phyloP scores from a whole-genome alignment of 2,329 filamentous ascomycete species.

The Endoconidiophora polonica region DNA sequence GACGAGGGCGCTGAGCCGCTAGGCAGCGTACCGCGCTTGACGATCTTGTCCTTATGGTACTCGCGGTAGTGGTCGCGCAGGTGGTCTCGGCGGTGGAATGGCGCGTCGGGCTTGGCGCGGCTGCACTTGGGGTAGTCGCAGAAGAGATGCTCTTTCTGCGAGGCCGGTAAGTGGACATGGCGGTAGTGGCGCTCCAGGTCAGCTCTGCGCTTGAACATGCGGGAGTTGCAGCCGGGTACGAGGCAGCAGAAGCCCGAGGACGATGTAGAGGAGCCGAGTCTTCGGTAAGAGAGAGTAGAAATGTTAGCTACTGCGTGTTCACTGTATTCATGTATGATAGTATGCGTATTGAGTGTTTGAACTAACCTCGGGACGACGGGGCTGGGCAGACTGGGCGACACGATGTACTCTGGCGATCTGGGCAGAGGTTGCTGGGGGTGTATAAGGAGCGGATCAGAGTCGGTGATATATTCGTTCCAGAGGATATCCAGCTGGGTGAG shows the following conservation, averaged over 20 bases:
- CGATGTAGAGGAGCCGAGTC: neutral
- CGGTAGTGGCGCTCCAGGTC: constrained; percentile 37
- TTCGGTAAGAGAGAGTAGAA: neutral
- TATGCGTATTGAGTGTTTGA: too few species aligned
- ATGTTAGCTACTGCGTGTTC: neutral
- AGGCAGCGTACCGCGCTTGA: constrained; percentile 25
- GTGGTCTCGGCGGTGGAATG: constrained; percentile 39
- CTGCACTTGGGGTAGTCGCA: constrained; percentile 37
- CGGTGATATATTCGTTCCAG: too few species aligned
- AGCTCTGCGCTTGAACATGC: constrained; percentile 33
- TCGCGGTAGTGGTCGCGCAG: constrained; percentile 39
- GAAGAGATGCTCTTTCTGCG: constrained; percentile 26
- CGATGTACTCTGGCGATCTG: neutral
- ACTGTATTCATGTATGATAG: neutral
- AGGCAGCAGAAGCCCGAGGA: constrained; percentile 20
- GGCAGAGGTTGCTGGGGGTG: too few species aligned
- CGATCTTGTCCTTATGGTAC: constrained; percentile 37
- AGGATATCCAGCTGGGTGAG: too few species aligned
- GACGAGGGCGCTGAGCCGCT: constrained; percentile 5
- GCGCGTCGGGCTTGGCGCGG: constrained; percentile 23
- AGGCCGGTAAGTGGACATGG: constrained; percentile 29
- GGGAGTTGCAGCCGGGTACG: constrained; percentile 25
- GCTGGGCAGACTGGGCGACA: neutral
- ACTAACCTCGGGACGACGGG: too few species aligned
- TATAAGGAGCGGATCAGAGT: too few species aligned